Base-by-base conservation (phyloP, 1,284 basidiomycete genomes). In the Meripilus lineatus region DNA sequence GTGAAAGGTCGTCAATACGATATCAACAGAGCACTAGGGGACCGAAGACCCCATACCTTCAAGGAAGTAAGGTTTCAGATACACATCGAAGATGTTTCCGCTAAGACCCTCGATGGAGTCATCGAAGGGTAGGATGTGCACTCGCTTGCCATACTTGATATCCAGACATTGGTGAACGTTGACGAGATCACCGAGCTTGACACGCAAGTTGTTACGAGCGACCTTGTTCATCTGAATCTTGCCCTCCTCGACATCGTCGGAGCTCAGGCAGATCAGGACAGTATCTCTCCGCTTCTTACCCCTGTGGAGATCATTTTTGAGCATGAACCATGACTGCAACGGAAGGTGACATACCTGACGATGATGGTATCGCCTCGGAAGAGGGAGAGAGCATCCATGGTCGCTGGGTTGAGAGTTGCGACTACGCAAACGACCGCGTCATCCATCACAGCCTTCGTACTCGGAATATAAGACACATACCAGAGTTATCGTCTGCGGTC, bases 221-320 rank as follows among this genome's bases (percentile, higher is more conserved):
- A 99, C 96, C 67, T 96, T 98, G 84, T 99, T 99, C 72, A 99
- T 78, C 58, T 96, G 93, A 53, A 99, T 93, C 65, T 93, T 93
- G 51, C 93, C 92, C 68, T 98, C 95, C 56, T 98, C 96, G 46
- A 98, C 89, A 51, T 95, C 90, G 59, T 99, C 96, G 44, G 90
- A 91, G 58, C 87, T 89, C 56, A 99, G 69, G 58, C 92, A 95
- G 64, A 99, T 98, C 48, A 99, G 81, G 36, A 98, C 95, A 13
- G 92, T 94, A 59, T 96, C 93, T 55, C 86, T 84, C 60, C 94
- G 84, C 72, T 95, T 94, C 80, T 97, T 97, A 42, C 93, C 93
- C 46, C 91, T 86, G 28, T 30, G 28, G 28, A 8, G 28, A 10
- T 30, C 42, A 41, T 18, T n/a, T 26, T 39, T 53, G 17, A 46